Evolutionary conservation across 257 asterid genomes (phyloP), one percentile per base, ranked within the genome.

Genomic region (Orobanche coerulescens): DNA sequence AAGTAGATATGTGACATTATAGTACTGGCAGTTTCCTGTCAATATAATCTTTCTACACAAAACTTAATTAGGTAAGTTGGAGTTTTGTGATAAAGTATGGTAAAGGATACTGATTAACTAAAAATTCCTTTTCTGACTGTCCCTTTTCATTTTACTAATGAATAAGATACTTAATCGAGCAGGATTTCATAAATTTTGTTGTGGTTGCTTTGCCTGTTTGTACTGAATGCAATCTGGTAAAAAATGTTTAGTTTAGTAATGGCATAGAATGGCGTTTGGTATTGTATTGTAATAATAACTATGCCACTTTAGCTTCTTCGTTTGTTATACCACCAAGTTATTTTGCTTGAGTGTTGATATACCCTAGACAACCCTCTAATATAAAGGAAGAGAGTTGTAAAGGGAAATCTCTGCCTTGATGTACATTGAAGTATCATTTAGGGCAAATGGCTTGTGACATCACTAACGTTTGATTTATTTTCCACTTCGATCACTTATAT

Each of bases 231-330:
- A 7, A 18, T 33, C 1, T 15, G 16, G 19, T 39, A 4, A 3
- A 43, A 12, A 42, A 25, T 16, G 24, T 24, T 7, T 55, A 16
- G 50, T 42, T 10, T n/a, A 15, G 5, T 36, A 20, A 13, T 48
- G 31, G 13, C 49, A 48, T 62, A 19, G 42, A 33, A 63, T 33
- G 22, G 20, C 5, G 42, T 59, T 51, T 62, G 18, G 19, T 56
- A 23, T 14, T 39, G 34, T 59, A 14, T 67, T 1, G 14, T 26
- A 25, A 23, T 26, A 12, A 43, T 43, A 14, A 12, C 20, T 22
- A 40, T 71, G 36, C 15, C 24, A 11, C 40, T 47, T 59, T 18
- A 10, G 56, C 55, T 51, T 61, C 59, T 46, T 34, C 33, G 25
- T 23, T 40, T 20, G 34, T 33, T 40, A 19, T 69, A 46, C 53